phyloP scores from a whole-genome alignment of 2,329 filamentous ascomycete species.

The Nemania sp. region DNA sequence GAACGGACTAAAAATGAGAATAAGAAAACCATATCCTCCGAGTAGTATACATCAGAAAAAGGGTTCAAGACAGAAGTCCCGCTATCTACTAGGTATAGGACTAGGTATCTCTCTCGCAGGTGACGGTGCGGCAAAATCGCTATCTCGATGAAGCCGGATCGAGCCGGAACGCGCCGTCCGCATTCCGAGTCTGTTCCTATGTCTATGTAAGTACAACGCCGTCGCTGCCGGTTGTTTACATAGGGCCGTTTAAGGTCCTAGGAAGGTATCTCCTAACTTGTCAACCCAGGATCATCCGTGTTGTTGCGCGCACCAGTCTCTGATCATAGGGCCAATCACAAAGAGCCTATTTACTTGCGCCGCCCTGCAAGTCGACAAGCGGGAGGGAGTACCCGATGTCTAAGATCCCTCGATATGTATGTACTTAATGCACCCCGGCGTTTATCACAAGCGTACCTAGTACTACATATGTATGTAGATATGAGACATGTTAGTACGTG shows the following conservation, averaged over 20 bases:
- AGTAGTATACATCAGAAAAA: background rate
- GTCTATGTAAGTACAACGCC: too few relatives aligned
- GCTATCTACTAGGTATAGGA: background rate
- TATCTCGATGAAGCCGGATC: constrained; percentile 36
- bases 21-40: constrained; percentile 40
- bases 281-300: constrained; percentile 31
- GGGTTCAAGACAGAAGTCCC: background rate
- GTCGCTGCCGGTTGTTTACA: too few relatives aligned
- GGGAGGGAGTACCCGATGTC: constrained; percentile 33
- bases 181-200: constrained; percentile 13
- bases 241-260: too few relatives aligned
- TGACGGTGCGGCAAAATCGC: constrained; percentile 41
- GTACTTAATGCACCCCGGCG: too few relatives aligned
- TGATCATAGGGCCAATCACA: constrained; percentile 44
- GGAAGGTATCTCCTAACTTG: background rate
- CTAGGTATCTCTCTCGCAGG: constrained; percentile 31
- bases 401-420: too few relatives aligned
- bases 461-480: too few relatives aligned
- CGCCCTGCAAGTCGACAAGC: constrained; percentile 28
- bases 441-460: too few relatives aligned
- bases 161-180: constrained; percentile 26
- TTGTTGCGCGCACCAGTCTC: constrained; percentile 42
- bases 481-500: too few relatives aligned
- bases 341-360: constrained; percentile 27
- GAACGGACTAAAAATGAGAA: constrained; percentile 39